These are phyloP conservation scores for Astragalus membranaceus DNA, from an alignment of 306 rosid genomes.

Conservation along the genomic window DNA sequence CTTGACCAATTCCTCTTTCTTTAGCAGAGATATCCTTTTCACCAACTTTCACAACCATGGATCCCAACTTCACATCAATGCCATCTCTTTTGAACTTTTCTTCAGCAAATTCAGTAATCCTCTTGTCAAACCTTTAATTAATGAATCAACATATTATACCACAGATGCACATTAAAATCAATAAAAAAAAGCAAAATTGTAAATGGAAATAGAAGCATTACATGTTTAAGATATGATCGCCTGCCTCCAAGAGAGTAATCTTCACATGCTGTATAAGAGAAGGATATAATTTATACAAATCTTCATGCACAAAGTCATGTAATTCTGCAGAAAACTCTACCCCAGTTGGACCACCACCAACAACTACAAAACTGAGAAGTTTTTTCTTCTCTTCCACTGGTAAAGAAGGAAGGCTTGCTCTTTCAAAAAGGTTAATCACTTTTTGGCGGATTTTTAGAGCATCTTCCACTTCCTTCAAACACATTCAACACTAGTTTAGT, in stretches of 20 bases:
- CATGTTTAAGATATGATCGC: constrained; percentile 87
- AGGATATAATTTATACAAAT: constrained; percentile 63
- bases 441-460: constrained; percentile 70
- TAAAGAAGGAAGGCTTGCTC: constrained; percentile 62
- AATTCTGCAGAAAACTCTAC: constrained; percentile 95
- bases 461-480: constrained; percentile 87
- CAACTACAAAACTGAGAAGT: constrained; percentile 83
- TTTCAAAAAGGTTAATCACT: constrained; percentile 79
- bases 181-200: not conserved
- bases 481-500: not conserved
- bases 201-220: constrained; percentile 15
- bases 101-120: constrained; percentile 95
- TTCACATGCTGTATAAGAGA: constrained; percentile 41
- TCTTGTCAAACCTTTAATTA: constrained; percentile 79
- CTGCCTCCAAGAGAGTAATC: constrained; percentile 84
- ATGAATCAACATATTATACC: not conserved
- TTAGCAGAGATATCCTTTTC: constrained; percentile 72
- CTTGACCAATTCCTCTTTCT: constrained; percentile 47
- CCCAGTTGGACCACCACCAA: constrained; percentile 99
- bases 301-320: constrained; percentile 78
- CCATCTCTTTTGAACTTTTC: constrained; percentile 68
- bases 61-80: constrained; percentile 79
- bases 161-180: not conserved
- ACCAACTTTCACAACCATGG: constrained; percentile 77
- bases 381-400: constrained; percentile 77